A percentile compares a stretch with the other conserved stretches of the same genome.
These are phyloP conservation scores for Chrysophaeum taylorii DNA, from an alignment of 352 stramenopile genomes.

Conservation along the genomic window DNA sequence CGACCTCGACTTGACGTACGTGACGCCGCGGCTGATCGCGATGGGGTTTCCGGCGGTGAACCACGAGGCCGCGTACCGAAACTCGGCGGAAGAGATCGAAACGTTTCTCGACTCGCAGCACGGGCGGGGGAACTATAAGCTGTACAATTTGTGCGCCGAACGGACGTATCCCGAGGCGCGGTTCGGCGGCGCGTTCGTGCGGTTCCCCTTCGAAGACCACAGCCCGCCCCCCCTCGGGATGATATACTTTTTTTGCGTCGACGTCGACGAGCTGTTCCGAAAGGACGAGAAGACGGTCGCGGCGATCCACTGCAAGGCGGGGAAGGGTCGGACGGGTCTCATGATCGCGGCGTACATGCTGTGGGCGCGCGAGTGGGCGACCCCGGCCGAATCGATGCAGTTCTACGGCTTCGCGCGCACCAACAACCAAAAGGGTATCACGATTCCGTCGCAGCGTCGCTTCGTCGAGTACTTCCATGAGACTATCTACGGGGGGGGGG, in stretches of 20 bases:
- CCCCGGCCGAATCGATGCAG: background rate
- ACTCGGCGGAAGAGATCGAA: conserved; percentile 63
- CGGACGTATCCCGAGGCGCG: conserved; percentile 19
- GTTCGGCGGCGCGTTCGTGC: conserved; percentile 28
- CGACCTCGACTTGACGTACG: conserved; percentile 78
- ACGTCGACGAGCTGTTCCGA: conserved; percentile 27
- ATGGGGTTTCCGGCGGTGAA: conserved; percentile 72
- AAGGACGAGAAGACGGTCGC: conserved; percentile 53
- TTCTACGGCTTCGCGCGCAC: conserved; percentile 15
- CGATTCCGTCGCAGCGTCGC: conserved; percentile 23
- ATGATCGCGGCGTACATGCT: conserved; percentile 50
- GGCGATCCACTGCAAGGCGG: conserved; percentile 76
- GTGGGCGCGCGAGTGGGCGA: background rate
- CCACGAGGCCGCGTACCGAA: conserved; percentile 63
- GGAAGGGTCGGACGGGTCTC: conserved; percentile 68
- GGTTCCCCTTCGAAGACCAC: conserved; percentile 44
- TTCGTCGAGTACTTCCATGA: conserved; percentile 42
- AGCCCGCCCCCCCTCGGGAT: conserved; percentile 28
- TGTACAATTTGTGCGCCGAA: conserved; percentile 80
- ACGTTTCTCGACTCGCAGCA: conserved; percentile 73
- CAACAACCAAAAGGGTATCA: conserved; percentile 23
- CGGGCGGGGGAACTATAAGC: conserved; percentile 55
- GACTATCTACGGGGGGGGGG: background rate
- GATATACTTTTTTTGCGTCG: conserved; percentile 30
- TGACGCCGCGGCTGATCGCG: conserved; percentile 67